Base-by-base conservation (phyloP, 352 stramenopile genomes). In the Thalassiosira livingstoniorum region DNA sequence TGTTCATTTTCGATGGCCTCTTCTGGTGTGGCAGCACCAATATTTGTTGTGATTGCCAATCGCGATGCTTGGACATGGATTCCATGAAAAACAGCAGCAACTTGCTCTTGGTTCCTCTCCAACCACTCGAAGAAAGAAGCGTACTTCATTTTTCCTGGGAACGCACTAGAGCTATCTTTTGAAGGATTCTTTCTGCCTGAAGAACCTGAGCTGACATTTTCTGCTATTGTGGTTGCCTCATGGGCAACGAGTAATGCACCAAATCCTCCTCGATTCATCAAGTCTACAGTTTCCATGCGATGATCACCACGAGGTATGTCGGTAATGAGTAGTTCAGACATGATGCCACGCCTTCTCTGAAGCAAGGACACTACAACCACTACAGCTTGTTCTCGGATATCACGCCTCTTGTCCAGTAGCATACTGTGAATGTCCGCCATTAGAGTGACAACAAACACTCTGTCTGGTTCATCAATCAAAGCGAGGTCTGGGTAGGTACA, bases 211-310 rank as follows among this genome's bases (percentile, higher is more conserved):
- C 71, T 64, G n/a, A 71, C 72, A 67, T 88, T 93, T 83, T 89
- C 84, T 29, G 83, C 78, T 45, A 87, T 87, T 34, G 77, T 85
- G 67, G 90, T 91, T 37, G 89, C 86, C 85, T 94, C 91, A 61
- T 92, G 89, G 34, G 85, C 91, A 29, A 88, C 83, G 11, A 95
- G 72, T 18, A 95, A 65, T 29, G 89, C 85, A 29, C 89, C 87
- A 75, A 95, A 95, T 32, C 90, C 91, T 55, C 90, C 91, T 43
- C 88, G 73, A 69, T 92, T 94, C 78, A 94, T 93, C 13, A 94
- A 77, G 86, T 95, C 91, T 64, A 95, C 82, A 25, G 83, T 91
- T 77, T 94, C 87, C 11, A 90, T 87, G 32, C 81, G 71, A 77
- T 84, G 67, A 34, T 91, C 87, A 34, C 75, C 79, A 27, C 62